These are phyloP conservation scores for Penicillium cataractarum DNA, from an alignment of 495 filamentous ascomycete species.

Conservation along the genomic window DNA sequence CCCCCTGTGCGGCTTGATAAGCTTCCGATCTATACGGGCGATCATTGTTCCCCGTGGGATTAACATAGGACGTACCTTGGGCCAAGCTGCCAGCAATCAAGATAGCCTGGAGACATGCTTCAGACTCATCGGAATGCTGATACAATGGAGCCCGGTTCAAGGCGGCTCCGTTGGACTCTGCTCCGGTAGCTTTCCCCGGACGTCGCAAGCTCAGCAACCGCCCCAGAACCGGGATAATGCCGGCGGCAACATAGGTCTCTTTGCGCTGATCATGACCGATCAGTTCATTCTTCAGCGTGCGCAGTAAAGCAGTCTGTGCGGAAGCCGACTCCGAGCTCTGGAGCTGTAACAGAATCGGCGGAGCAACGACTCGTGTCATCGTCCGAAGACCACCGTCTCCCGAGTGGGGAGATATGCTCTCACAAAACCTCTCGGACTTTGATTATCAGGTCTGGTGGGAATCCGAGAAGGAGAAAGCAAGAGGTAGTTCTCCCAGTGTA, in stretches of 20 bases:
- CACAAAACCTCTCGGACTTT: conserved; percentile 10
- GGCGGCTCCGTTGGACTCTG: conserved; percentile 39
- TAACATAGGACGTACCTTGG: conserved; percentile 63
- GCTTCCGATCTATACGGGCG: conserved; percentile 9
- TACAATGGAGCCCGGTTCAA: conserved; percentile 22
- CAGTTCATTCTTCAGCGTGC: conserved; percentile 81
- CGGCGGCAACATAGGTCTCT: conserved; percentile 68
- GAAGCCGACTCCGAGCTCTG: conserved; percentile 60
- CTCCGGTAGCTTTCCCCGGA: conserved; percentile 32
- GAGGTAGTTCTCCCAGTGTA: background rate
- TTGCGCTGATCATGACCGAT: conserved; percentile 90
- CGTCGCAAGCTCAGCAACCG: conserved; percentile 55
- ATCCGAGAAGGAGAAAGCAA: background rate
- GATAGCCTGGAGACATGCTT: conserved; percentile 75
- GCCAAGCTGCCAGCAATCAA: conserved; percentile 82
- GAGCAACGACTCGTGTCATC: conserved; percentile 53
- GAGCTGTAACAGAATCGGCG: conserved; percentile 65
- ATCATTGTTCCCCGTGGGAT: background rate
- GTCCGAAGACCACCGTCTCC: conserved; percentile 42
- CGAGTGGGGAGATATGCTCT: conserved; percentile 12
- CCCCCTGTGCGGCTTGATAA: conserved; percentile 63
- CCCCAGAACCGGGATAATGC: conserved; percentile 70
- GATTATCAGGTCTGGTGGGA: background rate
- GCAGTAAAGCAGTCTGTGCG: conserved; percentile 66
- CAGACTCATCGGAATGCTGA: conserved; percentile 55